Evolutionary conservation across 768 basidiomycete species (phyloP), one percentile per base, ranked within the genome.

Genomic region (Clavulina sp.): DNA sequence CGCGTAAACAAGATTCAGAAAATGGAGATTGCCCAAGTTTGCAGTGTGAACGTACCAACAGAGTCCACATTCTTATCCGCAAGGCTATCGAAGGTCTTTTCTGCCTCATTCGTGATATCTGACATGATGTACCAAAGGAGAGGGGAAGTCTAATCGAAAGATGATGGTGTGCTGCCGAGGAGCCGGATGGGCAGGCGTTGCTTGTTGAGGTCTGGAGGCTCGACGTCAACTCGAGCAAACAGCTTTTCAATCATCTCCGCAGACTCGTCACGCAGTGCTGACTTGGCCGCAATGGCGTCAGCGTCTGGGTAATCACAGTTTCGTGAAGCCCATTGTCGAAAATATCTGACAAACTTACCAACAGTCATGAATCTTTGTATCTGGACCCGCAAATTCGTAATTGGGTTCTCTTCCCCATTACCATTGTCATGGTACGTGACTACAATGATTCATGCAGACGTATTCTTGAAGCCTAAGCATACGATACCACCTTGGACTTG

Each of bases 371-470:
- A 28, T 74, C 76, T 21, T 63, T 81, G 28, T 81, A 89, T 66
- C 79, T 96, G 46, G 91, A 96, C 69, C 92, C 91, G 40, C 86
- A 91, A 67, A 96, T 96, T 64, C 78, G 91, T 59, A 88, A 84
- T 62, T 86, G 82, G 84, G 80, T 96, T 41, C 68, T 96, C 53
- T 89, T 96, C 68, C 92, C 92, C 50, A 95, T 96, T 67, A 96
- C 91, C 49, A 70, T 95, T 56, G 89, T 96, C 63, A 95, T 95
- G 91, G 92, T 87, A 56, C 60, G 76, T 68, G 41, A 55, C 50
- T 51, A 29, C 33, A 34, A 23, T 23, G n/a, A 32, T 21, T 28
- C 46, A 18, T 5, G 5, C 32, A 21, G 23, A 16, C 43, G 23
- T 24, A 16, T 53, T 41, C 43, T 16, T 21, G 28, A 41, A 30